Conservation (phyloP, 1,284 basidiomycete species). For the Ceratobasidium sp. region DNA sequence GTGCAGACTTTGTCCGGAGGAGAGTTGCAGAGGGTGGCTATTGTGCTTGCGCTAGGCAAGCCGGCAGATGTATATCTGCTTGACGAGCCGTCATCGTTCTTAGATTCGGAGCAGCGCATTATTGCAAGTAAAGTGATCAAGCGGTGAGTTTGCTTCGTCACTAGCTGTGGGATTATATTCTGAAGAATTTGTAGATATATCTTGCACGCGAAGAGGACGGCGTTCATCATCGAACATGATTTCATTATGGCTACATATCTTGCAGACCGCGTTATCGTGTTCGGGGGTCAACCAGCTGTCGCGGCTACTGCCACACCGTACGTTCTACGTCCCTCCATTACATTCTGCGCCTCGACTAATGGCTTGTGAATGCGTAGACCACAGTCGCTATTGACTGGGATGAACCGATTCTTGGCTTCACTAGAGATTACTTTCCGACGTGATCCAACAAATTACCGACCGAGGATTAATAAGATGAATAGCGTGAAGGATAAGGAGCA, state of each 20-base stretch:
- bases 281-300: conserved; percentile 87
- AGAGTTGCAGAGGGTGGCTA: conserved; percentile 96
- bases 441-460: conserved; percentile 94
- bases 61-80: conserved; percentile 90
- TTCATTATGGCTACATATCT: conserved; percentile 98
- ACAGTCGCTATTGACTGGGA: conserved; percentile 87
- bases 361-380: conserved; percentile 64
- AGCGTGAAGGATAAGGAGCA: conserved; percentile 96
- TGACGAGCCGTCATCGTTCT: conserved; percentile 78
- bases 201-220: conserved; percentile 94
- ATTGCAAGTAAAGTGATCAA: conserved; percentile 97
- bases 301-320: conserved; percentile 88
- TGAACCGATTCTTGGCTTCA: conserved; percentile 93
- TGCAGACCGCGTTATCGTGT: conserved; percentile 96
- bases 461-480: conserved; percentile 93
- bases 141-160: conserved; percentile 65
- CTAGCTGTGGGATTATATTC: not conserved
- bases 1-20: conserved; percentile 97
- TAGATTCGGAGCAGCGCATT: conserved; percentile 99
- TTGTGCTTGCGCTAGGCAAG: conserved; percentile 88
- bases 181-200: conserved; percentile 73
- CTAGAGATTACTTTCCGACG: conserved; percentile 96
- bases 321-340: conserved; percentile 55
- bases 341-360: conserved; percentile 43
- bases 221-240: conserved; percentile 98